Evolutionary conservation across 1,139 yeast species (phyloP), one percentile per base, ranked within the genome.

Genomic region (Yamadazyma epiphylla): DNA sequence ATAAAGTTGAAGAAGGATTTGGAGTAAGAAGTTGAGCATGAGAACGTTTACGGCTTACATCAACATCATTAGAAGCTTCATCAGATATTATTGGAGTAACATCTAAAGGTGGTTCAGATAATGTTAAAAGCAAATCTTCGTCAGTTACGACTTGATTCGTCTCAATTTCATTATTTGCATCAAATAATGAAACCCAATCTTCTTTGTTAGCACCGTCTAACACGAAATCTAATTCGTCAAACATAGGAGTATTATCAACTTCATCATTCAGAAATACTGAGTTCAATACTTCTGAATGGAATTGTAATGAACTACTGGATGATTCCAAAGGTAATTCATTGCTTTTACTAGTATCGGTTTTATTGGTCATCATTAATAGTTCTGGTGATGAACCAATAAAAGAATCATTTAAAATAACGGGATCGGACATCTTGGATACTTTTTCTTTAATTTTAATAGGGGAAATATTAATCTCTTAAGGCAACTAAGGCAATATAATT

Each of bases 181-280:
- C 77, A 46, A 80, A 79, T 37, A 80, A 62, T n/a, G 85, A 70
- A 25, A 73, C 72, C 87, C 87, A 80, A 49, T 72, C 72, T 20
- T 71, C 71, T 22, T 64, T 64, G 45, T 67, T 69, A 34, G 62
- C 55, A 34, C 74, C 71, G 36, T 66, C 73, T 35, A 66, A 51
- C 34, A 65, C 62, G 41, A 66, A 62, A 41, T 67, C 74, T 41
- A 66, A 64, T 35, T 74, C 76, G 42, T 66, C 79, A 59, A 80
- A 79, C 83, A 80, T 75, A 49, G 88, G 86, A 48, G 82, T 69
- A 27, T 72, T 64, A 35, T 48, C 52, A 35, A 54, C 62, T 31
- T 56, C 67, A 39, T 64, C 71, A 39, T 67, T 61, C 47, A 70
- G 64, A 49, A 80, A 79, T 29, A 80, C 77, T 10, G 83, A 76